These are phyloP conservation scores for Aspergillus sp. DNA, from an alignment of 2,329 filamentous ascomycete species.

Conservation along the genomic window DNA sequence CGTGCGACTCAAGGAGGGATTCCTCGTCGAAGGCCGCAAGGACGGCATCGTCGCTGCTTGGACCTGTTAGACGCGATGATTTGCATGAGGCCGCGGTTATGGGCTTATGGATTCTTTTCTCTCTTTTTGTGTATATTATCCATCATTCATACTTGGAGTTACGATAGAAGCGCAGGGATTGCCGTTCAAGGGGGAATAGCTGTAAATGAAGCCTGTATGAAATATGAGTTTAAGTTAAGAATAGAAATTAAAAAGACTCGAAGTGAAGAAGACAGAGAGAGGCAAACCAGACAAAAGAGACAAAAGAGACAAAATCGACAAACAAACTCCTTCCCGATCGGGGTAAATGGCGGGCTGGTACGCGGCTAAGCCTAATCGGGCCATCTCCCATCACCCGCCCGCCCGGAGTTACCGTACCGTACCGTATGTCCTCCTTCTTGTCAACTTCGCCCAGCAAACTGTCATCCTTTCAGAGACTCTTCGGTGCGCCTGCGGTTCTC, in stretches of 20 bases:
- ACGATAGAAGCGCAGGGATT: background rate
- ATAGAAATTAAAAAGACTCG: background rate
- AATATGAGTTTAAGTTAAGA: background rate
- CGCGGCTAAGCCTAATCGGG: background rate
- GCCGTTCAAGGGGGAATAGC: background rate
- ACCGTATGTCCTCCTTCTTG: background rate
- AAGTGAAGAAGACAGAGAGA: background rate
- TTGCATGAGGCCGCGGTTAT: background rate
- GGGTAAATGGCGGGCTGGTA: background rate
- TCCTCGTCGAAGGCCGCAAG: slow-evolving; percentile 83
- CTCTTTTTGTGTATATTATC: background rate
- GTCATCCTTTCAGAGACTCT: background rate
- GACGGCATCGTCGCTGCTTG: slow-evolving; percentile 90
- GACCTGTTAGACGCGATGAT: slow-evolving; percentile 60
- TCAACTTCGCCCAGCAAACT: background rate
- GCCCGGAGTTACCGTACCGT: background rate
- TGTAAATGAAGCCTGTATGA: background rate
- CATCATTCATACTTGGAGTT: background rate
- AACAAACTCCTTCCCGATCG: background rate
- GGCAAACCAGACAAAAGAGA: background rate
- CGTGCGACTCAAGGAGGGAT: slow-evolving; percentile 90
- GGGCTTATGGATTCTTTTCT: background rate
- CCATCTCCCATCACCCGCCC: background rate
- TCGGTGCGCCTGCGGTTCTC: background rate
- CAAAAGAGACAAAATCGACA: background rate